Conservation (phyloP, 129 eudicot species). For the Helianthus tuberosus region DNA sequence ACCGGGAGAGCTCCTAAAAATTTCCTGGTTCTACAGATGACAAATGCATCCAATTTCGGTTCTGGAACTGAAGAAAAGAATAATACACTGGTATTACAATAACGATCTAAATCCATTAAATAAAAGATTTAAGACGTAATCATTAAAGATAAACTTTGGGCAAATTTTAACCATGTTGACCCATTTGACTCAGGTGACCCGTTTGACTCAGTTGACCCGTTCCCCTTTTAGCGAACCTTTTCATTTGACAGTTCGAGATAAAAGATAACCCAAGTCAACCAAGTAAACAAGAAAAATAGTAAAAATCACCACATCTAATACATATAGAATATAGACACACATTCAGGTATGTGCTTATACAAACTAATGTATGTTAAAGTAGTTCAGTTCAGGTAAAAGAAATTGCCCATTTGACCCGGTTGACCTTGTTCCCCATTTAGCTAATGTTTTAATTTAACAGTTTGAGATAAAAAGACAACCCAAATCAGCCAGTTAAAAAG, state of each 20-base stretch:
- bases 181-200: background rate
- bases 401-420: background rate
- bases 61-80: slow-evolving; percentile 59
- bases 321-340: too few species aligned
- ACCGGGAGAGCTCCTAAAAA: slow-evolving; percentile 74
- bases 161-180: background rate
- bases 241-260: too few species aligned
- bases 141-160: background rate
- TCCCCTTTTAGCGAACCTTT: background rate
- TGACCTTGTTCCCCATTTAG: background rate
- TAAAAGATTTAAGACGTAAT: background rate
- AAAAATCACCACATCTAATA: too few species aligned
- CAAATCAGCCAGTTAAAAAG: background rate
- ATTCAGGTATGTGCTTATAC: too few species aligned
- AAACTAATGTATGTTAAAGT: too few species aligned
- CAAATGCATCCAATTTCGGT: slow-evolving; percentile 80
- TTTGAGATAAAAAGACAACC: background rate
- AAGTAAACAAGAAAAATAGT: too few species aligned
- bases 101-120: background rate
- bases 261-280: background rate
- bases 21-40: slow-evolving; percentile 77
- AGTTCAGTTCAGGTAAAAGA: too few species aligned
- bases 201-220: too few species aligned
- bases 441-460: too few species aligned
- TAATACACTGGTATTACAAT: background rate